Base-by-base conservation (phyloP, 441 rosid genomes). In the Jatropha multifida region DNA sequence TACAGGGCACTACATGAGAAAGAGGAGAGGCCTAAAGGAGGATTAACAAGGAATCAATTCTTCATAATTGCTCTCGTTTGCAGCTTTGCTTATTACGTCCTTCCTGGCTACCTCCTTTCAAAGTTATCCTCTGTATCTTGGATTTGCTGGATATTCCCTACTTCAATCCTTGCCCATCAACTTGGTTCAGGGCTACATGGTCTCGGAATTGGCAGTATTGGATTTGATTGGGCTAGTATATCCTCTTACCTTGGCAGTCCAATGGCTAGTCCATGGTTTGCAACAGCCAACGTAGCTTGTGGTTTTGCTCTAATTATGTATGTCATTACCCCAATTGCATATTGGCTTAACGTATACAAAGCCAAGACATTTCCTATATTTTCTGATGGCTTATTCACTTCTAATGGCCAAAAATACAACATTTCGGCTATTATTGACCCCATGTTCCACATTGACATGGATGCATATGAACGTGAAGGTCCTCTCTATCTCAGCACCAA, bases 201-300 rank as follows among this genome's bases (percentile, higher is more conserved):
- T 59, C 87, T 92, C 5, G 98, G 98, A 71, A 79, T 96, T 18
- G 93, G 86, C 3, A 83, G 94, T 6, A 40, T 96, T 10, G 97
- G 96, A 12, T 68, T 96, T 6, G 97, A 94, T 70, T 94, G 98
- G 98, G 88, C 99, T 65, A 88, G 94, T 62, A 85, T 89, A 74
- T 90, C 97, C 3, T 84, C 98, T 41, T 94, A 90, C 85, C 94
- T 96, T 15, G 98, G 97, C n/a, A 94, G 97, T 81, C 99, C 98
- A 20, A 88, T 94, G 46, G 99, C 93, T 52, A 94, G 99, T 85
- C 99, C 99, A 18, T 93, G 99, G 98, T 93, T 91, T 69, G 99
- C 99, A 60, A 95, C 98, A 0, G 98, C 94, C 62, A 95, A 95
- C 48, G 85, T 93, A 13, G 99, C 96, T 4, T 88, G 60, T 9